Base-by-base conservation (phyloP, 2,329 filamentous ascomycete species). In the Chaetomium strumarium region DNA sequence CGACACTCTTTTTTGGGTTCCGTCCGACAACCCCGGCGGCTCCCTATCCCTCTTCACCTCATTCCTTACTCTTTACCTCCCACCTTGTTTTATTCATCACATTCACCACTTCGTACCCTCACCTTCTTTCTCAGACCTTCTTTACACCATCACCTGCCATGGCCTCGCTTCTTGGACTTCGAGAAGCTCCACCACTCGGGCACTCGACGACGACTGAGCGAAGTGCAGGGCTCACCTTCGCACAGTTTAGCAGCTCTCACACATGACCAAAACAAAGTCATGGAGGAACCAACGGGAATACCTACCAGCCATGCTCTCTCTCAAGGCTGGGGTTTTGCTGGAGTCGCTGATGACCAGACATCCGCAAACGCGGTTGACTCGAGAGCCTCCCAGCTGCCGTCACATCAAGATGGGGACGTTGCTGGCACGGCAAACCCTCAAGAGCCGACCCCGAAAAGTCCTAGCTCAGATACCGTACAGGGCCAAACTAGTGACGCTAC, bases 291-390 rank as follows among this genome's bases (percentile, higher is more conserved):
- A 31, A 16, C 19, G 14, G 14, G 31, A 41, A 20, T 19, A 17
- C 30, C 33, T 30, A 42, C 34, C 20, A 34, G 38, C 29, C 7
- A 46, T 37, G 34, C 49, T 30, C 34, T 51, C 19, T 13, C 41
- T 39, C 49, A 51, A 14, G 17, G 24, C 38, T 52, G 53, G 49
- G 46, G n/a, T 42, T 55, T 55, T 39, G 14, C 36, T 10, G n/a
- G 16, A 10, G 14, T 52, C 20, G 19, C 38, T 36, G 45, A 40
- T 52, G 49, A 42, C 41, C 5, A 16, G 9, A 16, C 6, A 3
- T 46, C 37, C 30, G 19, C 13, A 43, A 37, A 37, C 19, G 30
- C 46, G 14, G 24, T 31, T n/a, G 34, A 11, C n/a, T 43, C 19
- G 16, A 16, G 13, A n/a, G 17, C 19, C 5, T 16, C 13, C 19